Conservation (phyloP, 306 rosid species). For the Fragaria ananassa region DNA sequence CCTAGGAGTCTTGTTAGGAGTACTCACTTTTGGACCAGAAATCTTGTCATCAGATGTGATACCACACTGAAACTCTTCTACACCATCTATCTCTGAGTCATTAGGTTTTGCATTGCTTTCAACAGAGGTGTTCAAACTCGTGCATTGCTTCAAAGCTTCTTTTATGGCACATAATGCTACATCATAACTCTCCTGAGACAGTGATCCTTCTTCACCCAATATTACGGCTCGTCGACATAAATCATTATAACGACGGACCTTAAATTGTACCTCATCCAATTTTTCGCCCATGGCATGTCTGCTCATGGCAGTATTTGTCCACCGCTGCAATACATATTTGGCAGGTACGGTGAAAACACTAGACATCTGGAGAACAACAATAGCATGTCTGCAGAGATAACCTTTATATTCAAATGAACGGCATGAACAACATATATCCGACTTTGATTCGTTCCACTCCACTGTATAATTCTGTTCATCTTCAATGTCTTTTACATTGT, state of each 20-base stretch:
- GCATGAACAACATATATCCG: constrained; percentile 23
- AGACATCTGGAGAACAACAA: constrained; percentile 35
- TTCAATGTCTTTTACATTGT: constrained; percentile 27
- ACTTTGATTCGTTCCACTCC: constrained; percentile 31
- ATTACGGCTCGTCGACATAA: constrained; percentile 30
- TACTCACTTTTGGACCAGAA: constrained; percentile 15
- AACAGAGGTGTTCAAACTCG: constrained; percentile 14
- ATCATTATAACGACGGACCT: constrained; percentile 23
- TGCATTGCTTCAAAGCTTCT: constrained; percentile 29
- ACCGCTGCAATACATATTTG: constrained; percentile 29
- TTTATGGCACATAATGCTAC: constrained; percentile 25
- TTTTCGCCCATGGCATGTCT: constrained; percentile 24
- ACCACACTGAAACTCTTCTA: constrained; percentile 21
- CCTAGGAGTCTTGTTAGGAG: constrained; percentile 12
- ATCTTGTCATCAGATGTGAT: constrained; percentile 13
- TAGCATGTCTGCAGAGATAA: constrained; percentile 32
- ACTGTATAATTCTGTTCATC: constrained; percentile 21
- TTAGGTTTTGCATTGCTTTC: constrained; percentile 22
- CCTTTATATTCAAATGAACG: constrained; percentile 28
- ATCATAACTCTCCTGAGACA: constrained; percentile 29
- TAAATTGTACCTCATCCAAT: constrained; percentile 23
- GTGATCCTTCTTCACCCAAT: constrained; percentile 32
- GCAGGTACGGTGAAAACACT: constrained; percentile 31
- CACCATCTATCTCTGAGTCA: constrained; percentile 1
- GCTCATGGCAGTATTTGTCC: constrained; percentile 30